Conservation (phyloP, 345 rosid genomes). For the Boechera divaricarpa region DNA sequence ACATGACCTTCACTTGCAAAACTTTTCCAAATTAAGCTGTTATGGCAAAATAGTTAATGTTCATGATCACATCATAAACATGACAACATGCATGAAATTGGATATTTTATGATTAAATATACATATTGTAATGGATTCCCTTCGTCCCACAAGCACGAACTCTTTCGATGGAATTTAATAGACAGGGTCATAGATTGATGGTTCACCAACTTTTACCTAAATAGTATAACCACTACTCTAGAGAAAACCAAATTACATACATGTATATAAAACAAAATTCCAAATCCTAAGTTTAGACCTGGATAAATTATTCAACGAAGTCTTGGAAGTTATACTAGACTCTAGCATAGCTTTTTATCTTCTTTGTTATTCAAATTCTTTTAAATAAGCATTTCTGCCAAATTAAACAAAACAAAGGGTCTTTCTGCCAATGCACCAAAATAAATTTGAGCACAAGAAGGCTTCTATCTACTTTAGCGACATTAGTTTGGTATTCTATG, state of each 20-base stretch:
- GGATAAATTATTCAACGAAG: neutral
- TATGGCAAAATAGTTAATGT: conserved; percentile 3
- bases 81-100: conserved; percentile 25
- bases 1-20: conserved; percentile 30
- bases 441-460: conserved; percentile 5
- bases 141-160: conserved; percentile 23
- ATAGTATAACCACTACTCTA: conserved; percentile 29
- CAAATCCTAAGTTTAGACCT: conserved; percentile 4
- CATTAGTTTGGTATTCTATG: conserved; percentile 14
- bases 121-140: conserved; percentile 17
- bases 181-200: conserved; percentile 33
- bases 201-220: conserved; percentile 39
- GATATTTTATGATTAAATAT: neutral
- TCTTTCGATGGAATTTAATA: conserved; percentile 26
- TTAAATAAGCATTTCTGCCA: neutral
- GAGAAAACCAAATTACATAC: neutral
- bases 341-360: neutral
- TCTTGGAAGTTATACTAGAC: neutral
- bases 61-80: conserved; percentile 35
- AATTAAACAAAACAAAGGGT: too few relatives aligned
- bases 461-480: conserved; percentile 1
- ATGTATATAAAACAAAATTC: conserved; percentile 8
- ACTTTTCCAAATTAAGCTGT: conserved; percentile 19
- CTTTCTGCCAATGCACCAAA: neutral
- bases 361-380: too few relatives aligned